These are phyloP conservation scores for Porcisia hertigi DNA, from an alignment of 208 protist species.

Conservation along the genomic window DNA sequence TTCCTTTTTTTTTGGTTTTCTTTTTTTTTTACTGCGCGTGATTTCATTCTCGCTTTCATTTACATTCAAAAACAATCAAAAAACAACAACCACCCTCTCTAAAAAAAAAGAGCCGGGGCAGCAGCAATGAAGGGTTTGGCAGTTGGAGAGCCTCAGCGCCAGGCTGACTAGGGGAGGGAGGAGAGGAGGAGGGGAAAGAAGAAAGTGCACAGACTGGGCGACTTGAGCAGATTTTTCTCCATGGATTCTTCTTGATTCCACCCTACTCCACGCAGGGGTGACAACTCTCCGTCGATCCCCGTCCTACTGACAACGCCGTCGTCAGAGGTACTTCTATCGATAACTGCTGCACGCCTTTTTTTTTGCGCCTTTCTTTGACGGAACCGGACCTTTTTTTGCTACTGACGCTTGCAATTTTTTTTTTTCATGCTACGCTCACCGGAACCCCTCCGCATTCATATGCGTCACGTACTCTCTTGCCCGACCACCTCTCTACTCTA, in stretches of 20 bases:
- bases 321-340: neutral
- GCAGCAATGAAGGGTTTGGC: neutral
- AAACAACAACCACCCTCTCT: no score
- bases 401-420: neutral
- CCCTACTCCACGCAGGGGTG: neutral
- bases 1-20: slow-evolving; percentile 14
- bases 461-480: neutral
- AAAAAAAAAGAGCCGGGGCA: neutral
- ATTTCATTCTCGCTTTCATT: slow-evolving; percentile 8
- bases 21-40: neutral
- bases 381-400: neutral
- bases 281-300: neutral
- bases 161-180: neutral
- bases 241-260: neutral
- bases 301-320: neutral
- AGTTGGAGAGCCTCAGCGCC: neutral
- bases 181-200: neutral
- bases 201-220: neutral
- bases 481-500: neutral
- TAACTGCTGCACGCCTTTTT: neutral
- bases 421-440: neutral
- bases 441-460: neutral
- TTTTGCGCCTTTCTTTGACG: neutral
- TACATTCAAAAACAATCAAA: neutral
- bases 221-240: neutral